A percentile compares a stretch with the other conserved stretches of the same genome.
Evolutionary conservation across 306 rosid species (phyloP).

Genomic region (Adenanthera pavonina): DNA sequence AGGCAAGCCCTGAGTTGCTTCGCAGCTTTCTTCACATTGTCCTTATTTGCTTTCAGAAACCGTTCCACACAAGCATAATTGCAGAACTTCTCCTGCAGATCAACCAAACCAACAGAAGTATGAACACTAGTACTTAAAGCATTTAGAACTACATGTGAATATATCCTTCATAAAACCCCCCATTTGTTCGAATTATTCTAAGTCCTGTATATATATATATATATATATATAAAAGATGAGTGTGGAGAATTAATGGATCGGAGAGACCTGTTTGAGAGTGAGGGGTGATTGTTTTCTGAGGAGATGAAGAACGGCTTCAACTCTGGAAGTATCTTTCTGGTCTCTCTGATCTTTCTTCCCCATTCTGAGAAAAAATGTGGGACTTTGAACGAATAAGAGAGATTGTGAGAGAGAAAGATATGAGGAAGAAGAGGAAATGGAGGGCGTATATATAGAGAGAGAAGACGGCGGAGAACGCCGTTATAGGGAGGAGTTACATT

Average conservation of each 20-base stretch:
- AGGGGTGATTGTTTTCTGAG: slow-evolving; percentile 73
- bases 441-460: slow-evolving; percentile 47
- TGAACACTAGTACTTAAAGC: background rate
- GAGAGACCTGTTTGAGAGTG: slow-evolving; percentile 66
- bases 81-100: slow-evolving; percentile 72
- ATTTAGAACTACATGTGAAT: background rate
- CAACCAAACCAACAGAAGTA: slow-evolving; percentile 15
- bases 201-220: too few species aligned
- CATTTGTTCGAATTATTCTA: too few species aligned
- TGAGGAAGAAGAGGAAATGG: background rate
- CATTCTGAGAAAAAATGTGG: slow-evolving; percentile 50
- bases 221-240: too few species aligned
- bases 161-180: too few species aligned
- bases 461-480: slow-evolving; percentile 43
- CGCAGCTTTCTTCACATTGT: slow-evolving; percentile 83
- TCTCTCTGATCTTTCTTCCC: slow-evolving; percentile 59
- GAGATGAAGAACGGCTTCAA: slow-evolving; percentile 73
- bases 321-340: slow-evolving; percentile 39
- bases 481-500: background rate
- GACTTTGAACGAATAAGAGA: background rate
- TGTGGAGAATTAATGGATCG: too few species aligned
- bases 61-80: slow-evolving; percentile 75
- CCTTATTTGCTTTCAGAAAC: slow-evolving; percentile 81
- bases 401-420: slow-evolving; percentile 21
- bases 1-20: slow-evolving; percentile 90